phyloP scores from a whole-genome alignment of 2,329 filamentous ascomycete genomes.

The Aotearoamyces nothofagi region DNA sequence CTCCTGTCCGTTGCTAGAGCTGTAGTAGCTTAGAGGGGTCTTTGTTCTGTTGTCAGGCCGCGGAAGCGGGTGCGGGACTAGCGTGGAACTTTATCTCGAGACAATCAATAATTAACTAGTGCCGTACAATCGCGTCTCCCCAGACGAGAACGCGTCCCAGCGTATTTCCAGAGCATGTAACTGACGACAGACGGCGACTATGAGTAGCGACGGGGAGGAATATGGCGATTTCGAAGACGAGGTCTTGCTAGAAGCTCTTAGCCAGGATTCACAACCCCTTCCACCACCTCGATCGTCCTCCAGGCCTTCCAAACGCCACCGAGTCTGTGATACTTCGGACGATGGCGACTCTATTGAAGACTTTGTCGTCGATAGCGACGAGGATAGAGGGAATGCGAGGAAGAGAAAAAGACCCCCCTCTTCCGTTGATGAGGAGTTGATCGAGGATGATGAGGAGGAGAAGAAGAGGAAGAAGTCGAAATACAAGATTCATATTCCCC shows the following conservation, averaged over 20 bases:
- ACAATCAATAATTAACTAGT: too few relatives aligned
- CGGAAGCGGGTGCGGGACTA: too few relatives aligned
- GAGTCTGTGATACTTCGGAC: slow-evolving; percentile 8
- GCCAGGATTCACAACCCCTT: slow-evolving; percentile 25
- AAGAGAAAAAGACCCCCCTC: slow-evolving; percentile 6
- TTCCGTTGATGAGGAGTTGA: slow-evolving; percentile 5
- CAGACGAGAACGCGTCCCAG: too few relatives aligned
- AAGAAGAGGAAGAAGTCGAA: slow-evolving; percentile 13
- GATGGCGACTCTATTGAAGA: slow-evolving; percentile 2
- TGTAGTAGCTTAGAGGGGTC: too few relatives aligned
- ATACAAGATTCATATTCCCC: slow-evolving; percentile 14
- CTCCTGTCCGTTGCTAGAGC: too few relatives aligned
- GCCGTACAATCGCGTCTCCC: too few relatives aligned
- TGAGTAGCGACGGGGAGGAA: slow-evolving; percentile 32
- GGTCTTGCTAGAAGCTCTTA: slow-evolving; percentile 45
- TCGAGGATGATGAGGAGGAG: slow-evolving; percentile 9
- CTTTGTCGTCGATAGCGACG: slow-evolving; percentile 5
- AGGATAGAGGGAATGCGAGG: slow-evolving; percentile 5
- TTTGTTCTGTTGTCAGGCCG: too few relatives aligned
- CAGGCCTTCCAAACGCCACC: slow-evolving; percentile 21
- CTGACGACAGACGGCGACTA: background rate
- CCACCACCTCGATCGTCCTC: slow-evolving; percentile 17
- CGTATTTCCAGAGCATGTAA: too few relatives aligned
- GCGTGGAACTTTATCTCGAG: too few relatives aligned
- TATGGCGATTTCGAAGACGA: slow-evolving; percentile 53